Evolutionary conservation across 352 stramenopile genomes (phyloP).

Genomic region (Phytopythium cucurbitacearum): DNA sequence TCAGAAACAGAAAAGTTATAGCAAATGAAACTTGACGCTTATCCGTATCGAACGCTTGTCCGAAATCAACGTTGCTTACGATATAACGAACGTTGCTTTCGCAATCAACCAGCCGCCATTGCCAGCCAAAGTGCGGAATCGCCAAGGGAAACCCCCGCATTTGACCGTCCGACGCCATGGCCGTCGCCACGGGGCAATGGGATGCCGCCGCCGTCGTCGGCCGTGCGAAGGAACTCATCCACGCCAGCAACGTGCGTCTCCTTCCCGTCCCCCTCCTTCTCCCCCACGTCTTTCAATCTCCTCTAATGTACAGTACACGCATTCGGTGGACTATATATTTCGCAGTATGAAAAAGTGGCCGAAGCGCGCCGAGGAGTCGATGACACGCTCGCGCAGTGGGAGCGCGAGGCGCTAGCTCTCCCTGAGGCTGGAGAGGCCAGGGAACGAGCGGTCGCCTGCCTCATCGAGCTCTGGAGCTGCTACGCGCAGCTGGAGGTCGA

Average conservation of each 20-base stretch:
- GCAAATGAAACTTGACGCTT: too few relatives aligned
- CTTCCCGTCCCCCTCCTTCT: constrained; percentile 1
- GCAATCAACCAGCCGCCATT: too few relatives aligned
- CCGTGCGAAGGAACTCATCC: constrained; percentile 63
- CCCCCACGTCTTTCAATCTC: background rate
- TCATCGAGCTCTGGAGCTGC: constrained; percentile 43
- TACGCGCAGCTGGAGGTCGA: constrained; percentile 79
- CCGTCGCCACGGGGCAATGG: constrained; percentile 23
- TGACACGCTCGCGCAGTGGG: constrained; percentile 40
- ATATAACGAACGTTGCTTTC: too few relatives aligned
- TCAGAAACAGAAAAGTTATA: too few relatives aligned
- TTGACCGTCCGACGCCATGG: background rate
- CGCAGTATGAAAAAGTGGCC: constrained; percentile 64
- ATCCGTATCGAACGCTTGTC: too few relatives aligned
- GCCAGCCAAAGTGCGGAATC: background rate
- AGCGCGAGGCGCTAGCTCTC: constrained; percentile 11
- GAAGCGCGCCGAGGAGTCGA: constrained; percentile 55
- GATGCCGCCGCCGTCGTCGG: constrained; percentile 46
- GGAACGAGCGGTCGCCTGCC: constrained; percentile 14
- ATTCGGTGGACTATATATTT: background rate
- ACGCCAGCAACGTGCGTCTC: constrained; percentile 70
- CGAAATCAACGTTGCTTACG: too few relatives aligned
- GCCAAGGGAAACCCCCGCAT: background rate
- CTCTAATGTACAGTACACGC: background rate
- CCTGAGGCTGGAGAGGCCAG: constrained; percentile 8